These are phyloP conservation scores for Fusarium sp. DNA, from an alignment of 2,329 filamentous ascomycete species.

Conservation along the genomic window DNA sequence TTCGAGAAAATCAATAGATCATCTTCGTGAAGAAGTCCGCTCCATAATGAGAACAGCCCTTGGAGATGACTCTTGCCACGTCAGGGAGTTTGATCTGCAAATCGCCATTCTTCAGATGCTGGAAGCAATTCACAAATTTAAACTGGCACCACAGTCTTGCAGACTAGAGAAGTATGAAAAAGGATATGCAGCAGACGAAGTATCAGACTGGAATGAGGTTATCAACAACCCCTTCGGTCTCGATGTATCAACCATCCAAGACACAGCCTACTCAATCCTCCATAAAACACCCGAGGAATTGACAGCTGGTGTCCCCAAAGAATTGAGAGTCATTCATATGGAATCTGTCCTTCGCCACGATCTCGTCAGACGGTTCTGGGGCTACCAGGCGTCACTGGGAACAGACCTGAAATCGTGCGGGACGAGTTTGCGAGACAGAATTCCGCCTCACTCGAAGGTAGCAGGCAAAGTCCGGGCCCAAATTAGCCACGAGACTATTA, in stretches of 20 bases:
- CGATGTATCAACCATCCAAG: conserved; percentile 28
- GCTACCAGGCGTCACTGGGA: conserved; percentile 39
- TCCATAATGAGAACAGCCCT: conserved; percentile 5
- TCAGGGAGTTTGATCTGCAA: conserved; percentile 1
- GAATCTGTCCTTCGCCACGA: conserved; percentile 49
- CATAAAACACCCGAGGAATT: conserved; percentile 9
- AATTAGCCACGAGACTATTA: conserved; percentile 40
- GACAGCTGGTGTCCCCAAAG: not conserved
- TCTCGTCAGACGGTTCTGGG: conserved; percentile 43
- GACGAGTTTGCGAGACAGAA: conserved; percentile 3
- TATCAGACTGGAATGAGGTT: conserved; percentile 20
- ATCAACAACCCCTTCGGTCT: conserved; percentile 27
- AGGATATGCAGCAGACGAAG: conserved; percentile 15
- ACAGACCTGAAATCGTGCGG: conserved; percentile 22
- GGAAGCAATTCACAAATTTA: conserved; percentile 16
- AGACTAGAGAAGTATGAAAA: not conserved
- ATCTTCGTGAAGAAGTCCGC: conserved; percentile 22
- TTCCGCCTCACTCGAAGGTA: conserved; percentile 27
- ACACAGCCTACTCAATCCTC: conserved; percentile 23
- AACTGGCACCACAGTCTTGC: not conserved
- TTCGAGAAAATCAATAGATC: conserved; percentile 14
- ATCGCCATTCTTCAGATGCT: conserved; percentile 27
- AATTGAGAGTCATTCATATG: conserved; percentile 48
- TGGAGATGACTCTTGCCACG: not conserved
- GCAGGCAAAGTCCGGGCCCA: not conserved